These are phyloP conservation scores for Tolypocladium pustulatum DNA, from an alignment of 2,329 filamentous ascomycete species.

Conservation along the genomic window DNA sequence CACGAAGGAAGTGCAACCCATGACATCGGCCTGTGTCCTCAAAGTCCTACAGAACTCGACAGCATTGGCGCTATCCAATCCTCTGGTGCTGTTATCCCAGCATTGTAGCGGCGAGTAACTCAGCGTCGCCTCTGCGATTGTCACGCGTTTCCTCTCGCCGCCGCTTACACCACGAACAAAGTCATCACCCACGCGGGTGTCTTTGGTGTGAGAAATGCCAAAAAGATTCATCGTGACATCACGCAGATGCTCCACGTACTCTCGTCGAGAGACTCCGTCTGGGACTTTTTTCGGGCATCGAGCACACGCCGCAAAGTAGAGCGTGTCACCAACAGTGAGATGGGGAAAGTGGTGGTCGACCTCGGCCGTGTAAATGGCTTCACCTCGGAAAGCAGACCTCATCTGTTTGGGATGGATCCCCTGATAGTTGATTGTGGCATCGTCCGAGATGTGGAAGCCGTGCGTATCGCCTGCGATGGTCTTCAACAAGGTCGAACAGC, in stretches of 20 bases:
- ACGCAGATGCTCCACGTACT: background rate
- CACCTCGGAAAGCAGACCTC: constrained; percentile 54
- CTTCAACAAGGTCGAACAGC: constrained; percentile 80
- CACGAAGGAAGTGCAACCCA: background rate
- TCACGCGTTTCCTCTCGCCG: constrained; percentile 65
- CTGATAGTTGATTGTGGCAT: background rate
- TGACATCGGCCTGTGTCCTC: background rate
- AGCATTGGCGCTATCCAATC: constrained; percentile 14
- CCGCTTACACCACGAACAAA: constrained; percentile 69
- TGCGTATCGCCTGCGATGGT: constrained; percentile 77
- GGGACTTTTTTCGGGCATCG: constrained; percentile 41
- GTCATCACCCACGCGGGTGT: constrained; percentile 45
- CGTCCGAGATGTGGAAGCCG: constrained; percentile 47
- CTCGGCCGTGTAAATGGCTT: constrained; percentile 79
- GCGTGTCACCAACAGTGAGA: constrained; percentile 66
- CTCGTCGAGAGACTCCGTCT: background rate
- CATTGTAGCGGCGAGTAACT: constrained; percentile 5
- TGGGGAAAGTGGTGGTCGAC: constrained; percentile 73
- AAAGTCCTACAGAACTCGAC: constrained; percentile 16
- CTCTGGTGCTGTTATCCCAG: constrained; percentile 16
- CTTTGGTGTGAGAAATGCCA: background rate
- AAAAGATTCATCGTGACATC: background rate
- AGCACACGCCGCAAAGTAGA: constrained; percentile 65
- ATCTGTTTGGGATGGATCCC: background rate
- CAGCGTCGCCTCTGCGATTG: constrained; percentile 54